Base-by-base conservation (phyloP, 495 filamentous ascomycete species). In the Aspergillus indologenus region DNA sequence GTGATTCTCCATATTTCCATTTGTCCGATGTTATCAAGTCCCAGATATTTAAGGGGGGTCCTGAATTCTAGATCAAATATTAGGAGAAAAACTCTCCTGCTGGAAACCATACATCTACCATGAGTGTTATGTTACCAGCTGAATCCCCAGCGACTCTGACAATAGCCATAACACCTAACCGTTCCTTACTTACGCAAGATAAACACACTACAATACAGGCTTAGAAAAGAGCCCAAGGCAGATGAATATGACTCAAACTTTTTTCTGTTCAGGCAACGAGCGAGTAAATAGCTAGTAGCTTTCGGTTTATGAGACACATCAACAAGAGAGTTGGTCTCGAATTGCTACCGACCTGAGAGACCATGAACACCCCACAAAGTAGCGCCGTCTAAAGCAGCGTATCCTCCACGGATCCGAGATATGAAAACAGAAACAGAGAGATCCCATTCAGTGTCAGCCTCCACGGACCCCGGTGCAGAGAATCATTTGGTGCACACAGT, bases 321-420 rank as follows among this genome's bases (percentile, higher is more conserved):
- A 52, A 46, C 58, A 58, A 55, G 54, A 66, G 57, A 61, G 56
- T 52, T 64, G 49, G 59, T 58, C 61, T 58, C 54, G 61, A 59
- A 61, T 54, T 61, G 63, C 63, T 66, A 65, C 55, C 64, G 65
- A 68, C 61, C 34, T 14, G 64, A 65, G 62, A 67, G 60, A 68
- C 59, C 45, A 66, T 63, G 47, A n/a, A 68, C 58, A 71, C 65
- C n/a, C 61, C 53, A 69, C 59, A 58, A 66, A 66, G 34, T 62
- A 72, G 69, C 66, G 70, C 68, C 73, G 67, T 66, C 61, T 63
- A 70, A 64, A 72, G 71, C 71, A 56, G 70, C 62, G 63, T 59
- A 73, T 70, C 70, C 74, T 71, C 73, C 68, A 62, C 65, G 68
- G 77, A 71, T 74, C 74, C 74, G 68, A 73, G 67, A 73, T 71